Base-by-base conservation (phyloP, 768 basidiomycete species). In the Xerocomus potaroensis region DNA sequence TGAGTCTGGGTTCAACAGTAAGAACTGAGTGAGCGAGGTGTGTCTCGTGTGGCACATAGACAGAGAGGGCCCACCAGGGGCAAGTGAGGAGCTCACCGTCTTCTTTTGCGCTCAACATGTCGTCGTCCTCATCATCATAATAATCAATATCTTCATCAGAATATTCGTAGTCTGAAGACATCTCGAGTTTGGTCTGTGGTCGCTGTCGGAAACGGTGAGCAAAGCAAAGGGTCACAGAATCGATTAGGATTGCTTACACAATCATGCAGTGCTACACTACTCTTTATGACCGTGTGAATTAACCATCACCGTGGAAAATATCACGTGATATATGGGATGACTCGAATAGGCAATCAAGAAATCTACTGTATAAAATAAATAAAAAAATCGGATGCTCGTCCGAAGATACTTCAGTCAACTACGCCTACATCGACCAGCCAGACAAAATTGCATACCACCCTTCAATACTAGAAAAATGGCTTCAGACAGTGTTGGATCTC, bases 81-180 rank as follows among this genome's bases (percentile, higher is more conserved):
- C 40, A 41, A 32, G 41, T 27, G 41, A 22, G 41, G 33, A 41
- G 62, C 73, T 58, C 43, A 77, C 74, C 73, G 55, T 78, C 79
- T 35, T 83, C 82, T 54, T 81, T 78, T 35, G 76, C 75, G 50
- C 78, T 79, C 53, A 72, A 56, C 64, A 83, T 79, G 56, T 82
- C 73, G 65, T 85, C 84, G 47, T 85, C 83, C 52, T 84, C 83
- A 47, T 86, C 85, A 48, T 84, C 80, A 53, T 78, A 81, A 65
- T 81, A 83, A 15, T 80, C 76, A 34, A 60, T 69, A 45, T 84
- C 83, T 30, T 84, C 79, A 62, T 87, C 84, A 5, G 82, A 85
- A 60, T 77, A 76, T 30, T 84, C 83, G 51, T 81, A 81, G 65
- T 87, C 85, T 45, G 85, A 85, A 41, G 73, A 76, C 75, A 77